Conservation (phyloP, 352 stramenopile genomes). For the Blastocystis sp. region DNA sequence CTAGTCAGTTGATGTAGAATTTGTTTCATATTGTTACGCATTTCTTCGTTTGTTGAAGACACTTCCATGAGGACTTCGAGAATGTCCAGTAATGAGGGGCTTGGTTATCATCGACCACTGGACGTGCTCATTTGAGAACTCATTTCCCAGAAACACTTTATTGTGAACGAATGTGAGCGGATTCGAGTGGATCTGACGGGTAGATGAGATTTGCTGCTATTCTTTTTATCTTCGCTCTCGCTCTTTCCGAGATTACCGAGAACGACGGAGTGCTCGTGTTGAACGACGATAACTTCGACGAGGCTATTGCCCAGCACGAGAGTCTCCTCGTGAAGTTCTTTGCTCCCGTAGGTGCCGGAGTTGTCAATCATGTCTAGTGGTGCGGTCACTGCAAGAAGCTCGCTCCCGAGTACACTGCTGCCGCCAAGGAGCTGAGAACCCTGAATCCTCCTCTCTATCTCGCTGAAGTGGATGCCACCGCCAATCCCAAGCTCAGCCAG, state of each 20-base stretch:
- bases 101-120: background rate
- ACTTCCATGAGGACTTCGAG: background rate
- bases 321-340: constrained; percentile 89
- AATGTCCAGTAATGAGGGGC: background rate
- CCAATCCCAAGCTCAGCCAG: constrained; percentile 82
- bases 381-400: constrained; percentile 88
- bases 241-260: constrained; percentile 79
- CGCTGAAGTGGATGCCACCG: constrained; percentile 83
- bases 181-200: background rate
- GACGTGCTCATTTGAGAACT: background rate
- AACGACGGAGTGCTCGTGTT: constrained; percentile 89
- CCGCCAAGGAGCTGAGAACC: constrained; percentile 83
- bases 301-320: constrained; percentile 83
- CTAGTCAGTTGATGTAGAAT: constrained; percentile 19
- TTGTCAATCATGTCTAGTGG: constrained; percentile 77
- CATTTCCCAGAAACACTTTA: background rate
- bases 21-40: background rate
- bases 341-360: constrained; percentile 77
- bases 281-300: constrained; percentile 88
- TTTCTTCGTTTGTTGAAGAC: background rate
- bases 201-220: constrained; percentile 75
- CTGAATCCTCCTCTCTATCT: constrained; percentile 78
- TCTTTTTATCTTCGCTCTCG: constrained; percentile 67
- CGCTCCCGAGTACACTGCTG: constrained; percentile 85
- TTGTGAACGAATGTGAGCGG: background rate